Evolutionary conservation across 2,329 filamentous ascomycete species (phyloP).

Genomic region (Scytalidium sp.): DNA sequence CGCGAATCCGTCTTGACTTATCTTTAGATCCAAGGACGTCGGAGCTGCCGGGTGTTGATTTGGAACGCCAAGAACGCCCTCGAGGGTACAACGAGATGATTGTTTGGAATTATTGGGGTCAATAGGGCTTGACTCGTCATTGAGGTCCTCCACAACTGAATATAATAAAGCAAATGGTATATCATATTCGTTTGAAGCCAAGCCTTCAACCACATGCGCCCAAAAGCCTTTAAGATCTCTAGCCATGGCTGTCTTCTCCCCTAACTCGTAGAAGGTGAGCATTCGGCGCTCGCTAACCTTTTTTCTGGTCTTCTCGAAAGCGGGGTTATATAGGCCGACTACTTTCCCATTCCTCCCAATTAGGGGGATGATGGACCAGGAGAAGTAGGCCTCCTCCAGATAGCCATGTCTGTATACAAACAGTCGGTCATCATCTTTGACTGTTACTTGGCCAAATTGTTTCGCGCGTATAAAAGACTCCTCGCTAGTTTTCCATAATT

Average conservation of each 20-base stretch:
- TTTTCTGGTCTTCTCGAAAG: conserved; percentile 76
- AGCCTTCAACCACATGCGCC: conserved; percentile 63
- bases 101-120: conserved; percentile 63
- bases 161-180: conserved; percentile 77
- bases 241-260: conserved; percentile 71
- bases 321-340: conserved; percentile 74
- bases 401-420: conserved; percentile 69
- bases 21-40: conserved; percentile 63
- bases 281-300: conserved; percentile 78
- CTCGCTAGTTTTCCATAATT: conserved; percentile 71
- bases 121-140: conserved; percentile 70
- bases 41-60: conserved; percentile 59
- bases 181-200: conserved; percentile 71
- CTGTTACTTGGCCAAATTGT: conserved; percentile 70
- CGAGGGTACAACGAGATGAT: conserved; percentile 63
- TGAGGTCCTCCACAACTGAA: conserved; percentile 67
- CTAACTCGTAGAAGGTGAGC: conserved; percentile 74
- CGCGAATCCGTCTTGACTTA: conserved; percentile 70
- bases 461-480: conserved; percentile 66
- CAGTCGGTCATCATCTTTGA: conserved; percentile 80
- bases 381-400: conserved; percentile 78
- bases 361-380: conserved; percentile 77
- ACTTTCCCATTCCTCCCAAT: conserved; percentile 72
- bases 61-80: conserved; percentile 69
- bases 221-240: conserved; percentile 72